Base-by-base conservation (phyloP, 2,329 filamentous ascomycete genomes). In the Zasmidium citrigriseum region DNA sequence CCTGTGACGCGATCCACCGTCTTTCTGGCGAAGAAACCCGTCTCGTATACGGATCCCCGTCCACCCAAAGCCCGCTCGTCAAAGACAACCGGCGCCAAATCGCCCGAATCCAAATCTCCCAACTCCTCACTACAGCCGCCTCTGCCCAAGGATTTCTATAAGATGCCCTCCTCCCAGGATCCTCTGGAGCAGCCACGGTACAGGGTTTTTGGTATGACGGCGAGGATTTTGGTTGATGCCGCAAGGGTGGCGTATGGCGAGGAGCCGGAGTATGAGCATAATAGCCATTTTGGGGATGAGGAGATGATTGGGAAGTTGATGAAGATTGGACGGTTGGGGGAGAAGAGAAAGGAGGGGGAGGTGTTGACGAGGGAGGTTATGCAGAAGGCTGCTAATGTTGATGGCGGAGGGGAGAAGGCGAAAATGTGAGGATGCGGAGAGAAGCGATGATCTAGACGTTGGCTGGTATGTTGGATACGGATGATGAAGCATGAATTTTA, bases 181-280 rank as follows among this genome's bases (percentile, higher is more conserved):
- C 63, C 70, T 16, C 54, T 71, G 23, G 55, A 66, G 22, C 67
- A 72, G 58, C 66, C 70, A 4, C 61, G 72, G 38, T 96, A 95
- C 76, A 87, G 89, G 66, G 92, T 98, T 3, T 97, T 93, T 84
- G 93, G 93, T 16, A 93, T 98, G 91, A 98, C 93, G 54, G 93
- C 91, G 2, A 81, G 91, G 53, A 93, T 98, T 55, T 74, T 97
- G 55, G 90, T 97, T 4, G 93, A 98, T 76, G 89, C 89, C 3
- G 93, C 93, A 29, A 82, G 90, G 62, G 82, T 96, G 18, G 93
- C 93, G 20, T 98, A 95, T 72, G 88, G 77, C 1, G 83, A 89
- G 76, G 86, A 90, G 71, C 93, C 93, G 3, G 89, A 91, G 71
- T 96, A 96, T 73, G 91, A 96, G 77, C 85, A 85, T 68, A 84